Base-by-base conservation (phyloP, 1,139 yeast species). In the Yamadazyma siamensis region DNA sequence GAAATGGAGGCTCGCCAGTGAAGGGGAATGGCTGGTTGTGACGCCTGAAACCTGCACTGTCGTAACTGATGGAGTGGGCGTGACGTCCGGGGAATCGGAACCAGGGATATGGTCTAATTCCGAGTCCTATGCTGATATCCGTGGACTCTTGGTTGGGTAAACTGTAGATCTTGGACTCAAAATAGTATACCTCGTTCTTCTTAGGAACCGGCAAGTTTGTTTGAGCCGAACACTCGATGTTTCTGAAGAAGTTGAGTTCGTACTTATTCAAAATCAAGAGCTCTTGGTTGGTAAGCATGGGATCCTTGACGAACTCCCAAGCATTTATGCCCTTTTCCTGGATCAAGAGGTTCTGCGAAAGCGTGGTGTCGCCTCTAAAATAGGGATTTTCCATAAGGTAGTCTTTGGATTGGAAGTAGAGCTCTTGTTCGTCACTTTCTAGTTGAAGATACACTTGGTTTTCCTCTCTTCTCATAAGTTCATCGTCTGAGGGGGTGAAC, bases 271-370 rank as follows among this genome's bases (percentile, higher is more conserved):
- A 71, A 13, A 89, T 82, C 37, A 75, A 49, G 13, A 82, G 57
- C 46, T 73, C 83, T 55, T 71, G 79, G 48, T 65, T 74, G 29
- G 75, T 77, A 36, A 77, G 60, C 61, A 73, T 77, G 11, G 65
- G 51, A 49, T 87, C 89, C 26, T 86, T 86, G 37, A 74, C 75
- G 52, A 94, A 91, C 49, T 87, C 94, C 94, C 94, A 91, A 0
- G 98, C 98, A 17, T 75, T 65, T 1, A 94, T 81, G 0, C 96
- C 99, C 55, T 86, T 88, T 48, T 94, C 98, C 49, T 87, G 95
- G 21, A 91, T 86, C 16, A 65, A 65, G 58, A 73, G 70, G 55
- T 59, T 65, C 53, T 67, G 84, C 29, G 69, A 71, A 35, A 56
- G 63, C 31, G 75, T 59, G 44, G 62, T 54, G 29, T 59, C 63